A percentile compares a stretch with the other conserved stretches of the same genome.
phyloP scores from a whole-genome alignment of 805 yeast genomes.

The Starmera amethionina region DNA sequence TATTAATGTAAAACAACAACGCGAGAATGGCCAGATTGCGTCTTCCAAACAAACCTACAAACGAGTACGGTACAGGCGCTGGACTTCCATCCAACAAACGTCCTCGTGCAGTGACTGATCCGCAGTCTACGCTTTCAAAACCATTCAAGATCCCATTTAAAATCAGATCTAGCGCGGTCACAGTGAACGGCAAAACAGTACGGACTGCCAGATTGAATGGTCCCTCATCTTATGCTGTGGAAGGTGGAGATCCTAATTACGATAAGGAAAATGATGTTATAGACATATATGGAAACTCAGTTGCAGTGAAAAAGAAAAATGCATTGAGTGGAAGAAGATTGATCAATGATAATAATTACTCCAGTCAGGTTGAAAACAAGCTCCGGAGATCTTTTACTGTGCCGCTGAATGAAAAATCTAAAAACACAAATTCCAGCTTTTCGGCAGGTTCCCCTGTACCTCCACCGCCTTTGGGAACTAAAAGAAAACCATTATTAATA shows the following conservation, averaged over 20 bases:
- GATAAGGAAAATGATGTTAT: conserved; percentile 27
- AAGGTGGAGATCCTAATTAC: conserved; percentile 18
- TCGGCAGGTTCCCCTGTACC: conserved; percentile 19
- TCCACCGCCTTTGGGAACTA: conserved; percentile 82
- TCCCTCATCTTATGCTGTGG: conserved; percentile 32
- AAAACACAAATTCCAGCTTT: conserved; percentile 13
- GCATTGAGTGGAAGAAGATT: conserved; percentile 52
- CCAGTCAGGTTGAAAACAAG: conserved; percentile 27
- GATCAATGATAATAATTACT: conserved; percentile 25
- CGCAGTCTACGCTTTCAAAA: conserved; percentile 41
- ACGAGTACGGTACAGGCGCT: conserved; percentile 59
- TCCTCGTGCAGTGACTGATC: conserved; percentile 43
- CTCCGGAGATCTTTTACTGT: conserved; percentile 44
- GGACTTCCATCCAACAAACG: conserved; percentile 49
- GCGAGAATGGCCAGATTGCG: conserved; percentile 22
- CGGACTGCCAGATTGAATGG: conserved; percentile 24
- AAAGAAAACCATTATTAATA: conserved; percentile 55
- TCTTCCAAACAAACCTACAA: conserved; percentile 32
- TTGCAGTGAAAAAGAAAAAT: conserved; percentile 33
- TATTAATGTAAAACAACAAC: background rate
- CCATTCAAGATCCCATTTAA: conserved; percentile 65
- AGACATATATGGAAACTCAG: conserved; percentile 20
- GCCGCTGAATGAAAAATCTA: conserved; percentile 39
- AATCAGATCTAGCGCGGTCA: conserved; percentile 15
- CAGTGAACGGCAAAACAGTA: conserved; percentile 12